Evolutionary conservation across 768 basidiomycete species (phyloP).

Genomic region (Hericium rajendrae): DNA sequence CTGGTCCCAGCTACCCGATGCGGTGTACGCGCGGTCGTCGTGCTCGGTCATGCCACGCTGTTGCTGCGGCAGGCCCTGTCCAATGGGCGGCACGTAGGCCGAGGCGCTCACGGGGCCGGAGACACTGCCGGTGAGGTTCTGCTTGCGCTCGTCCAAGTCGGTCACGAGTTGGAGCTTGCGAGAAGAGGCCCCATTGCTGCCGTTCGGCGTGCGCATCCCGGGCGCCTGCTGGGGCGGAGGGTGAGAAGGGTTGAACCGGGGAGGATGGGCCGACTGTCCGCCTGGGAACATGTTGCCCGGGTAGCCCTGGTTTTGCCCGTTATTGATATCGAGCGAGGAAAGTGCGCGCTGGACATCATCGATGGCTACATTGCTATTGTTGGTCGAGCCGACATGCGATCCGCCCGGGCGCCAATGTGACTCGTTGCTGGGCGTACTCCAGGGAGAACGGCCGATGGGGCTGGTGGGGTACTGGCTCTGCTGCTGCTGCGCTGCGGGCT

Average conservation of each 20-base stretch:
- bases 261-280: conserved; percentile 53
- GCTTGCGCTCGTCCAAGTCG: conserved; percentile 60
- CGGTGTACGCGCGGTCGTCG: conserved; percentile 27
- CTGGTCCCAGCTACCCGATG: conserved; percentile 50
- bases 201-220: conserved; percentile 31
- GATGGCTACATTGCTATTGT: conserved; percentile 30
- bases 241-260: conserved; percentile 50
- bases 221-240: conserved; percentile 38
- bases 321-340: conserved; percentile 52
- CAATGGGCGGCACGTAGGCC: conserved; percentile 34
- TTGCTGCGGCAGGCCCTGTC: conserved; percentile 27
- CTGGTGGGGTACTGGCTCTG: conserved; percentile 34
- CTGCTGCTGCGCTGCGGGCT: conserved; percentile 20
- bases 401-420: conserved; percentile 39
- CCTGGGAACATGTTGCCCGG: conserved; percentile 20
- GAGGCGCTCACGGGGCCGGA: conserved; percentile 41
- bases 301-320: conserved; percentile 22
- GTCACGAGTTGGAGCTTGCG: conserved; percentile 49
- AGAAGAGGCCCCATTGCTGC: conserved; percentile 27
- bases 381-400: conserved; percentile 17
- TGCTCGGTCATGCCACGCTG: conserved; percentile 19
- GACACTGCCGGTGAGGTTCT: conserved; percentile 31
- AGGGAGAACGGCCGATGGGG: conserved; percentile 56
- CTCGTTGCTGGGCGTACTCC: conserved; percentile 48
- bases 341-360: conserved; percentile 75